These are phyloP conservation scores for Dendrostoma leiphaemia DNA, from an alignment of 2,329 filamentous ascomycete genomes.

Conservation along the genomic window DNA sequence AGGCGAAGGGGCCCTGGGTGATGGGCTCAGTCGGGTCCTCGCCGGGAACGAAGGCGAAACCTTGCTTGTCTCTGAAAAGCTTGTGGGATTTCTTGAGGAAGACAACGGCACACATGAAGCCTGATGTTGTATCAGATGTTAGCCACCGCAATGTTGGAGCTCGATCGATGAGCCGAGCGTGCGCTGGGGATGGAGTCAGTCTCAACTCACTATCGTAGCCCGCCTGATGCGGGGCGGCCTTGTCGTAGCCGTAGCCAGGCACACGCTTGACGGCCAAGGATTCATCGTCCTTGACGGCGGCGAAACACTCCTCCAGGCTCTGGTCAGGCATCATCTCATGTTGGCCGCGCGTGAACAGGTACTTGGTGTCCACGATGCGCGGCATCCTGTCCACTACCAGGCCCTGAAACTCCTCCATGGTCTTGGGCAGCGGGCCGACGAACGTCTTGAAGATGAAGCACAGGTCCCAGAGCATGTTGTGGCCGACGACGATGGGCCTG, in stretches of 20 bases:
- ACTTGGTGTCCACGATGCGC: constrained; percentile 61
- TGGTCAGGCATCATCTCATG: constrained; percentile 65
- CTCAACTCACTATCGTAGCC: constrained; percentile 55
- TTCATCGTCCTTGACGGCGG: background rate
- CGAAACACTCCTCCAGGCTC: constrained; percentile 19
- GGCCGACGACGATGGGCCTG: constrained; percentile 52
- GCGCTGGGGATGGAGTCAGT: background rate
- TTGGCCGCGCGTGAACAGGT: constrained; percentile 71
- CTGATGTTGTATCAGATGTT: constrained; percentile 21
- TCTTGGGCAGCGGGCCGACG: constrained; percentile 53
- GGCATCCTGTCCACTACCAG: constrained; percentile 47
- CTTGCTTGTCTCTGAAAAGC: background rate
- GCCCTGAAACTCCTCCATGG: constrained; percentile 49
- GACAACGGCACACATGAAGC: constrained; percentile 41
- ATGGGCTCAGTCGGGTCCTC: background rate
- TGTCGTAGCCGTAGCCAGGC: constrained; percentile 12
- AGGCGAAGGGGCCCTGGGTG: background rate
- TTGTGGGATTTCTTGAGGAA: constrained; percentile 31
- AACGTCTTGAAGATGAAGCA: constrained; percentile 64
- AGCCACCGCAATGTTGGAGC: background rate
- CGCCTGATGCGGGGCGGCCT: constrained; percentile 47
- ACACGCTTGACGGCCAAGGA: constrained; percentile 3
- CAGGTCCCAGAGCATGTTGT: constrained; percentile 65
- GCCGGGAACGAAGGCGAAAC: background rate
- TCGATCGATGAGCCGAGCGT: background rate